Base-by-base conservation (phyloP, 768 basidiomycete genomes). In the Hydnomerulius pinastri region DNA sequence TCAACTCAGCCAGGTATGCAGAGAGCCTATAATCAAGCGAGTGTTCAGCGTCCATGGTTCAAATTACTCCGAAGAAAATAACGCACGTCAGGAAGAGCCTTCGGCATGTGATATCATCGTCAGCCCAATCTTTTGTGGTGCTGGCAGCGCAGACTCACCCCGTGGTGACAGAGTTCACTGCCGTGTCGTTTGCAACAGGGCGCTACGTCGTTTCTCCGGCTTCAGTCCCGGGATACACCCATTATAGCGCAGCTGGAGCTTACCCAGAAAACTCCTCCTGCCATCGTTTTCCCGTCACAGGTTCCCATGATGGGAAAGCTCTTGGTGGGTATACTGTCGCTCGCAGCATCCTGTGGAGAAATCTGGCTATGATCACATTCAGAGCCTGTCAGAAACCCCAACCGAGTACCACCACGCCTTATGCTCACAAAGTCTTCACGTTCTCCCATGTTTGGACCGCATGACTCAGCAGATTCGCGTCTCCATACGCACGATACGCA, bases 211-310 rank as follows among this genome's bases (percentile, higher is more conserved):
- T 32, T 2, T n/a, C 6, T 30, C 51, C 40, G 44, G 10, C 23
- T n/a, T n/a, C n/a, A n/a, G n/a, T n/a, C n/a, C n/a, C n/a, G 20
- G 18, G 5, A 28, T 8, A 18, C 9, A 29, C 12, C 8, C 4
- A 15, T 18, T 18, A 21, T 2, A 15, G 15, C n/a, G n/a, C n/a
- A 2, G 29, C 41, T 30, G 11, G 13, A 13, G 46, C 67, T 40
- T 54, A 78, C 78, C 79, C 79, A 81, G 56, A 81, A 82, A 15
- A 81, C 80, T 8, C 77, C 78, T 2, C 80, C 79, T 5, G 73
- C 77, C 77, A 80, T 80, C 11, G 75, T 74, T 18, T 61, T 75
- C 43, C 74, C 76, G 20, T 74, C 69, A 48, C 80, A 82, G 9
- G 73, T 73, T 4, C 68, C 66, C 35, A 67, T 59, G 23, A 81